Conservation (phyloP, 148 eudicot species). For the Silene uniflora region DNA sequence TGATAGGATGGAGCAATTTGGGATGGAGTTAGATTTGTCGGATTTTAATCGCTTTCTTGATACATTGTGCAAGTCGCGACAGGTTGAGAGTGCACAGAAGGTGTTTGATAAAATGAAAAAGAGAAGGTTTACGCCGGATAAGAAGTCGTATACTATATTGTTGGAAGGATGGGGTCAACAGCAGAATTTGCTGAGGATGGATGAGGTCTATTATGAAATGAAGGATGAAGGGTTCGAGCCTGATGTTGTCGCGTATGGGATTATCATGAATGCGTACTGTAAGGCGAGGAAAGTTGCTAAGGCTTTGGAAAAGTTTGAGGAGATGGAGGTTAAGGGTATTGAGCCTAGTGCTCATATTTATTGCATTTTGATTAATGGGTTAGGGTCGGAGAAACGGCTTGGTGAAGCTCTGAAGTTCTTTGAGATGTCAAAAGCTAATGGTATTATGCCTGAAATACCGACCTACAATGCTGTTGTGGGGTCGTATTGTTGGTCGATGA, state of each 20-base stretch:
- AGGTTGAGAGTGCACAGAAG: constrained; percentile 61
- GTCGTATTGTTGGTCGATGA: constrained; percentile 69
- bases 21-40: constrained; percentile 44
- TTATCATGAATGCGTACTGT: constrained; percentile 71
- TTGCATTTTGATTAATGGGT: constrained; percentile 76
- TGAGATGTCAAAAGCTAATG: constrained; percentile 48
- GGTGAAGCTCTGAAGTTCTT: constrained; percentile 61
- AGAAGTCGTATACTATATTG: constrained; percentile 60
- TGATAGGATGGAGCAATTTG: constrained; percentile 62
- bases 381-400: constrained; percentile 61
- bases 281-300: constrained; percentile 47
- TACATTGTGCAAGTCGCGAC: constrained; percentile 55
- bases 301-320: constrained; percentile 50
- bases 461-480: constrained; percentile 83
- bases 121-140: constrained; percentile 52
- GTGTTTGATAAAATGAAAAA: constrained; percentile 76
- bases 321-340: constrained; percentile 52
- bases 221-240: constrained; percentile 62
- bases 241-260: constrained; percentile 80
- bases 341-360: constrained; percentile 62
- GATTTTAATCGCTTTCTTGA: constrained; percentile 72
- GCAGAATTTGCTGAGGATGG: constrained; percentile 48
- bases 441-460: constrained; percentile 54
- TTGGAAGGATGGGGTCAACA: constrained; percentile 88
- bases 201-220: constrained; percentile 77